Percentiles rank a stretch among this genome's conserved stretches.
Conservation (phyloP, 495 filamentous ascomycete genomes). For the Cryomyces antarcticus region DNA sequence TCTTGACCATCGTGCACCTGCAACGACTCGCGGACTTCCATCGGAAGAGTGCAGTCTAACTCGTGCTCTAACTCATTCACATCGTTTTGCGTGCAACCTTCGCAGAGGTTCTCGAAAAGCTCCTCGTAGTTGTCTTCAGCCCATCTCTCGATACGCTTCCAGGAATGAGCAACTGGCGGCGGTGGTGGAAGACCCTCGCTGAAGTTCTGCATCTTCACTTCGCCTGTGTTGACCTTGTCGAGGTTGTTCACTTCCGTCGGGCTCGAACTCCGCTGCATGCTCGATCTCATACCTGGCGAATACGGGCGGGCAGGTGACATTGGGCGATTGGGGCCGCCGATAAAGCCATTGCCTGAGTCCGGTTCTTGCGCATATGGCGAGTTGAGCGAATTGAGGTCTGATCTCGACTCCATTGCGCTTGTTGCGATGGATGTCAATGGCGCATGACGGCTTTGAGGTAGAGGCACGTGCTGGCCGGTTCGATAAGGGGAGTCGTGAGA, state of each 20-base stretch:
- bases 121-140: constrained; percentile 88
- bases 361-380: constrained; percentile 43
- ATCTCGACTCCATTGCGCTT: constrained; percentile 41
- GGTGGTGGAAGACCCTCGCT: constrained; percentile 76
- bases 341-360: constrained; percentile 26
- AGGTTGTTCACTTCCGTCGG: constrained; percentile 36
- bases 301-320: constrained; percentile 48
- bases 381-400: constrained; percentile 48
- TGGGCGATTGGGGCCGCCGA: constrained; percentile 36
- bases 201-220: constrained; percentile 96
- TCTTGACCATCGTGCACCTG: constrained; percentile 90
- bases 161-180: constrained; percentile 72
- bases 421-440: constrained; percentile 24
- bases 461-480: constrained; percentile 15
- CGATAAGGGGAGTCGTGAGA: constrained; percentile 24
- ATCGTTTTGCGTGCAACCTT: constrained; percentile 81
- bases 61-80: constrained; percentile 94
- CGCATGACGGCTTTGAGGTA: constrained; percentile 21
- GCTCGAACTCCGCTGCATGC: constrained; percentile 36
- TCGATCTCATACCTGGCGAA: constrained; percentile 73
- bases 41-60: constrained; percentile 80
- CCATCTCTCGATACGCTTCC: constrained; percentile 87
- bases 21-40: constrained; percentile 84
- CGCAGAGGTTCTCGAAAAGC: constrained; percentile 78
- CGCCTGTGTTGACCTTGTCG: constrained; percentile 44